A percentile compares a stretch with the other conserved stretches of the same genome.
Conservation (phyloP, 2,329 filamentous ascomycete species). For the Trichoderma asperellum region DNA sequence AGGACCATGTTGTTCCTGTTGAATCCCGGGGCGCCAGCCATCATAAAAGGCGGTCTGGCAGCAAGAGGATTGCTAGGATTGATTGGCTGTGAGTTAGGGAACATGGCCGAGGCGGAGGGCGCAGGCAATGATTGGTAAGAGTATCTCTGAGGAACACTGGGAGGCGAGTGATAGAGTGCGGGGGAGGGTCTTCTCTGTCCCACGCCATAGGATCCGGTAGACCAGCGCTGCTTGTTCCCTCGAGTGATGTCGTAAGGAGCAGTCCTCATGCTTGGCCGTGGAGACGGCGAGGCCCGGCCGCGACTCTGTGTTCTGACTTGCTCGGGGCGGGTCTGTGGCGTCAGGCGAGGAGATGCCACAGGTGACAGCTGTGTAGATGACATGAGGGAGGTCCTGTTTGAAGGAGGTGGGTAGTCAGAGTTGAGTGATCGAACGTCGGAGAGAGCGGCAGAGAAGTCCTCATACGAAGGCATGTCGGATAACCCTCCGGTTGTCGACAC, state of each 20-base stretch:
- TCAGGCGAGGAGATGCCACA: slow-evolving; percentile 70
- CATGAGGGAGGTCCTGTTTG: slow-evolving; percentile 71
- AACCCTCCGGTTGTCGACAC: slow-evolving; percentile 68
- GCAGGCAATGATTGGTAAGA: slow-evolving; percentile 44
- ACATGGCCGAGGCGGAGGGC: slow-evolving; percentile 42
- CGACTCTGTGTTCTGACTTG: slow-evolving; percentile 67
- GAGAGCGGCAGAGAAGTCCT: slow-evolving; percentile 68
- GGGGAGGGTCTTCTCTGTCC: slow-evolving; percentile 55
- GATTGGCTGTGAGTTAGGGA: slow-evolving; percentile 54
- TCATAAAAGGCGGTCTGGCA: slow-evolving; percentile 60
- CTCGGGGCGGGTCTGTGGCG: slow-evolving; percentile 63
- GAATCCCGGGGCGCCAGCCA: slow-evolving; percentile 57
- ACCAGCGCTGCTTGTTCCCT: slow-evolving; percentile 77
- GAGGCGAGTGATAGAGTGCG: slow-evolving; percentile 65
- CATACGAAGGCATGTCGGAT: slow-evolving; percentile 71
- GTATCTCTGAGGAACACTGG: slow-evolving; percentile 60
- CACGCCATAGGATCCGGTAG: slow-evolving; percentile 67
- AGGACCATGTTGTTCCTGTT: slow-evolving; percentile 63
- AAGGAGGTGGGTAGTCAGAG: slow-evolving; percentile 68
- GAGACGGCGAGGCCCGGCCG: slow-evolving; percentile 72
- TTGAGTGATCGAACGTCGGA: slow-evolving; percentile 70
- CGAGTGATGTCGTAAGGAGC: slow-evolving; percentile 69
- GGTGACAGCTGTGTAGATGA: slow-evolving; percentile 73
- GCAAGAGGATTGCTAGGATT: slow-evolving; percentile 59
- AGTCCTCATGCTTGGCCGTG: slow-evolving; percentile 67